These are phyloP conservation scores for Verticillium klebahnii DNA, from an alignment of 2,329 filamentous ascomycete species.

Conservation along the genomic window DNA sequence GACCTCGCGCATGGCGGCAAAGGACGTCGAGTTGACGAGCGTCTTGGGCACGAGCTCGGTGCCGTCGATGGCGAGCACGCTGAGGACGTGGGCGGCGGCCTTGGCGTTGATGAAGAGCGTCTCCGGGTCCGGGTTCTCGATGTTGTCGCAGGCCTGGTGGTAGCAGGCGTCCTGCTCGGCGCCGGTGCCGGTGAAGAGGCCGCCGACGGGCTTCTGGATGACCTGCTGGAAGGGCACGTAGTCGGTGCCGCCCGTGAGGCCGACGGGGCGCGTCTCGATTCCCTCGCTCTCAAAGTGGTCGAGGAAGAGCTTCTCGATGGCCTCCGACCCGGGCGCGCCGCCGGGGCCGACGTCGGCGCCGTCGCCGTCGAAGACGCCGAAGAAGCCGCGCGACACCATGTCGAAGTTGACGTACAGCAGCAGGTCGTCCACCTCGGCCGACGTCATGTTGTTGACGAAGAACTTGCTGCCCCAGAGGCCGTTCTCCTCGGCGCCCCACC, in stretches of 20 bases:
- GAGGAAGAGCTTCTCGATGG: slow-evolving; percentile 26
- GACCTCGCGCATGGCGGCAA: not conserved
- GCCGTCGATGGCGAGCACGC: slow-evolving; percentile 5
- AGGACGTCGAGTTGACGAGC: slow-evolving; percentile 1
- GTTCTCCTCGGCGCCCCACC: slow-evolving; percentile 42
- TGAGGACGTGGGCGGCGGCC: slow-evolving; percentile 9
- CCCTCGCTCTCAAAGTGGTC: slow-evolving; percentile 26
- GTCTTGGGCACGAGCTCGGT: slow-evolving; percentile 13
- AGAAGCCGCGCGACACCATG: slow-evolving; percentile 31
- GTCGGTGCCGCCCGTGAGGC: slow-evolving; percentile 46
- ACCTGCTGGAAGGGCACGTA: slow-evolving; percentile 56
- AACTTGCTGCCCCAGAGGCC: slow-evolving; percentile 29
- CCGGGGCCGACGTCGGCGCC: slow-evolving; percentile 30
- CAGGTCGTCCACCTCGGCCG: slow-evolving; percentile 25
- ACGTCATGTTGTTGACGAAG: slow-evolving; percentile 31
- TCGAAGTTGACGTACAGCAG: slow-evolving; percentile 36
- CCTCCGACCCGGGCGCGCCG: slow-evolving; percentile 25
- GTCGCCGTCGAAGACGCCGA: slow-evolving; percentile 28
- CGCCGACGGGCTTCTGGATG: slow-evolving; percentile 47
- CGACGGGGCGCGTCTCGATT: slow-evolving; percentile 20
- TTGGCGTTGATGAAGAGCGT: slow-evolving; percentile 27
- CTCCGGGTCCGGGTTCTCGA: slow-evolving; percentile 30
- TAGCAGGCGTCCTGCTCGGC: slow-evolving; percentile 32
- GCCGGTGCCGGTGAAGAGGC: slow-evolving; percentile 57
- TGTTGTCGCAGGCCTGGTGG: slow-evolving; percentile 31